Conservation (phyloP, 305 asterid genomes). For the Fraxinus paxiana region DNA sequence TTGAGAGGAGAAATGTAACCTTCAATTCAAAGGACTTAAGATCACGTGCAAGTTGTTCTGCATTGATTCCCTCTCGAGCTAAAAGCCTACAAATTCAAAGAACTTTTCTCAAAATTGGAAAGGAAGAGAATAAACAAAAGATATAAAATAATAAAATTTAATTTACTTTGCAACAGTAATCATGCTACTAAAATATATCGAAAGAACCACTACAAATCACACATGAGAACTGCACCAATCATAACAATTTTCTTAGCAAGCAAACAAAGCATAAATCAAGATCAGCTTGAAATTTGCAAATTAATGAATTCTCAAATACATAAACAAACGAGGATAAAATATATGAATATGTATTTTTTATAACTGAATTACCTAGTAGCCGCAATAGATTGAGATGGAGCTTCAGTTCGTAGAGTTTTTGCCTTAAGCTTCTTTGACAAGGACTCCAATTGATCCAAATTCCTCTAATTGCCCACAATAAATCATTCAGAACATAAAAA, state of each 20-base stretch:
- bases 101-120: background rate
- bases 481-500: background rate
- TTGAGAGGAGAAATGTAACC: constrained; percentile 34
- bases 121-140: background rate
- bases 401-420: constrained; percentile 78
- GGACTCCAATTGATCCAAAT: constrained; percentile 91
- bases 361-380: constrained; percentile 66
- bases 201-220: background rate
- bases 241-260: background rate
- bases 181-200: background rate
- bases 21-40: constrained; percentile 93
- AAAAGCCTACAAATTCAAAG: constrained; percentile 48
- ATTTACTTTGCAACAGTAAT: background rate
- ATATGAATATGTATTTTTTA: background rate
- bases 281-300: background rate
- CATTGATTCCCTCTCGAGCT: constrained; percentile 94
- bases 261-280: background rate
- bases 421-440: constrained; percentile 90
- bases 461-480: constrained; percentile 54
- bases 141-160: background rate
- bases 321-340: background rate
- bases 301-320: background rate
- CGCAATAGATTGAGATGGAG: constrained; percentile 90
- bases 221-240: background rate
- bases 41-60: constrained; percentile 96